Conservation (phyloP, 2,329 filamentous ascomycete species). For the Clonostachys chloroleuca region DNA sequence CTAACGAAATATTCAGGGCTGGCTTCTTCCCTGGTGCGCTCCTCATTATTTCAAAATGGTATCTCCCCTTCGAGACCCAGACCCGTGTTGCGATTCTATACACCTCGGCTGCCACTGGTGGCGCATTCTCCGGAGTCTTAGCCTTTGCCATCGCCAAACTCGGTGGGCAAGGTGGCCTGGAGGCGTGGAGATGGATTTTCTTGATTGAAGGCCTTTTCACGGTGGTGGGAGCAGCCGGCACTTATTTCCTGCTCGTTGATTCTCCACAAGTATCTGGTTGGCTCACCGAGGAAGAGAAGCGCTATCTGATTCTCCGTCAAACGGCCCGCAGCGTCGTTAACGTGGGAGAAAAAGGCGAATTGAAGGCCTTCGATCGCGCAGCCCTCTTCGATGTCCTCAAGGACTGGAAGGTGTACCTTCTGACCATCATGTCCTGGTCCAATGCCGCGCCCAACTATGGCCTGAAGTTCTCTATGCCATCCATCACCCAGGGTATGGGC, state of each 20-base stretch:
- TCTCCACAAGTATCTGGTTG: conserved; percentile 51
- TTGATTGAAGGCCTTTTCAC: conserved; percentile 68
- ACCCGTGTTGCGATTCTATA: conserved; percentile 70
- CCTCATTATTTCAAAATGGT: conserved; percentile 55
- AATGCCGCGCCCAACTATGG: conserved; percentile 51
- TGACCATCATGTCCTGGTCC: conserved; percentile 59
- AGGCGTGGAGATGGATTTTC: conserved; percentile 63
- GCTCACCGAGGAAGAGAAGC: conserved; percentile 64
- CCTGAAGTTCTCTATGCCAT: conserved; percentile 56
- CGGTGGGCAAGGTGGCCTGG: conserved; percentile 56
- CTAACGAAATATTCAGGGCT: conserved; percentile 20
- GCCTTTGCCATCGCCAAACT: conserved; percentile 68
- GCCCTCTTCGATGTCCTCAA: conserved; percentile 69
- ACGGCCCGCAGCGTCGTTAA: conserved; percentile 9
- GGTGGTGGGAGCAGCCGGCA: conserved; percentile 58
- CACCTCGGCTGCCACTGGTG: conserved; percentile 73
- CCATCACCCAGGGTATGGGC: conserved; percentile 56
- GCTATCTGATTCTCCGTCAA: conserved; percentile 58
- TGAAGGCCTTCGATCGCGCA: conserved; percentile 66
- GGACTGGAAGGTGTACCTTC: conserved; percentile 74
- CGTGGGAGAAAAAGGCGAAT: conserved; percentile 70
- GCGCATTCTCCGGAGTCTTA: conserved; percentile 70
- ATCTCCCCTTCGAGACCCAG: conserved; percentile 51
- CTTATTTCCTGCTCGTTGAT: conserved; percentile 72
- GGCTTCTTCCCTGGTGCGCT: conserved; percentile 63